These are phyloP conservation scores for Tympanopsis confertula DNA, from an alignment of 2,329 filamentous ascomycete genomes.

Conservation along the genomic window DNA sequence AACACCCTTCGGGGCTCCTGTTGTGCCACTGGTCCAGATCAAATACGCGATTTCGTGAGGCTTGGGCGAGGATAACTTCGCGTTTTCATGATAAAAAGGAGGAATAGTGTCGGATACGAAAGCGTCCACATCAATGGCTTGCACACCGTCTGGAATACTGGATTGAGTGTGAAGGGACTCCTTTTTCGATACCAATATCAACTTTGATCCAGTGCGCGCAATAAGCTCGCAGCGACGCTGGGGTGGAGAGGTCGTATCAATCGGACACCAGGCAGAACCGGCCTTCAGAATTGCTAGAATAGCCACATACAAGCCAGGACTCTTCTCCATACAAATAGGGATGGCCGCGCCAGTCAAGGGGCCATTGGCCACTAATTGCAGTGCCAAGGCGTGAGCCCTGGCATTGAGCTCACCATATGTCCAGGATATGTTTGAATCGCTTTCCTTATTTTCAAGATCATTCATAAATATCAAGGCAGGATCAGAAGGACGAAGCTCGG, in stretches of 20 bases:
- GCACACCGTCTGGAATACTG: slow-evolving; percentile 13
- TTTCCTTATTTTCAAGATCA: slow-evolving; percentile 8
- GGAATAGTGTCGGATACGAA: neutral
- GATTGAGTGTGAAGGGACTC: slow-evolving; percentile 11
- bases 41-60: slow-evolving; percentile 17
- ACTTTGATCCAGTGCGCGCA: slow-evolving; percentile 15
- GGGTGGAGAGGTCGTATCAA: slow-evolving; percentile 23
- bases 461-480: slow-evolving; percentile 9
- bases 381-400: slow-evolving; percentile 17
- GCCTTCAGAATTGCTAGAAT: slow-evolving; percentile 27
- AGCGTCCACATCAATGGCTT: slow-evolving; percentile 13
- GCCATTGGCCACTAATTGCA: slow-evolving; percentile 13
- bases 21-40: slow-evolving; percentile 25
- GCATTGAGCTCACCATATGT: slow-evolving; percentile 21
- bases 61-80: slow-evolving; percentile 13
- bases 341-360: slow-evolving; percentile 12
- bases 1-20: slow-evolving; percentile 23
- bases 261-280: slow-evolving; percentile 25
- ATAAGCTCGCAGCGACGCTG: slow-evolving; percentile 24
- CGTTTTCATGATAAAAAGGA: slow-evolving; percentile 8
- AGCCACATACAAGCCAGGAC: slow-evolving; percentile 22
- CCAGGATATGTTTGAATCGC: slow-evolving; percentile 11
- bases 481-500: slow-evolving; percentile 6
- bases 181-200: slow-evolving; percentile 13
- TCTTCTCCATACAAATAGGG: slow-evolving; percentile 24